Conservation (phyloP, 805 yeast species). For the Brettanomyces bruxellensis region DNA sequence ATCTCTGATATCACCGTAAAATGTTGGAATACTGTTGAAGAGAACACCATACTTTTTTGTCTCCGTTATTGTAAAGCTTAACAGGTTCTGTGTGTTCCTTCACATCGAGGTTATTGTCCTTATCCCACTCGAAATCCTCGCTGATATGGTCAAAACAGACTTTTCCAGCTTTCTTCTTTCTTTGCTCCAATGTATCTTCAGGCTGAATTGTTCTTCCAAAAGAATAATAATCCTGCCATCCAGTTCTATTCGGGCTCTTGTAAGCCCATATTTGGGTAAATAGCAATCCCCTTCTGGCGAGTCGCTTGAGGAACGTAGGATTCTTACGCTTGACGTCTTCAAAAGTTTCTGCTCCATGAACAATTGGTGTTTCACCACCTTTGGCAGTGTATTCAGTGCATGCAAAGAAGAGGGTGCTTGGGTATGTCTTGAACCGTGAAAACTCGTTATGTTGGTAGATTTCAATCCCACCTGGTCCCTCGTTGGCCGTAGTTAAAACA, state of each 20-base stretch:
- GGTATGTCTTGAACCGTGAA: conserved; percentile 22
- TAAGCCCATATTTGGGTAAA: conserved; percentile 22
- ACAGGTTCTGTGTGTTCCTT: conserved; percentile 19
- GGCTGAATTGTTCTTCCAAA: conserved; percentile 22
- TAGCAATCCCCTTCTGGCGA: conserved; percentile 18
- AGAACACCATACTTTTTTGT: conserved; percentile 9
- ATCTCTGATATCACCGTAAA: conserved; percentile 4
- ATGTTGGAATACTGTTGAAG: conserved; percentile 20
- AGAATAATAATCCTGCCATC: conserved; percentile 23
- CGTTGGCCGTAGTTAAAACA: conserved; percentile 24
- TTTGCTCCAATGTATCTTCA: conserved; percentile 16
- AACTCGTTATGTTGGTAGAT: conserved; percentile 27
- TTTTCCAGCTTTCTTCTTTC: conserved; percentile 19
- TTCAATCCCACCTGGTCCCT: conserved; percentile 18
- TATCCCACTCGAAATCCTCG: conserved; percentile 20
- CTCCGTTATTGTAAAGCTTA: conserved; percentile 8
- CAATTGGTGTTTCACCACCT: conserved; percentile 17
- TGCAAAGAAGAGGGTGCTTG: conserved; percentile 19
- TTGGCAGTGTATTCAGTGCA: conserved; percentile 14
- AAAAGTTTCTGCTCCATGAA: conserved; percentile 15
- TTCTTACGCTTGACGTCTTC: conserved; percentile 8
- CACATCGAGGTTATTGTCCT: conserved; percentile 18
- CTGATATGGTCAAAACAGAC: conserved; percentile 18
- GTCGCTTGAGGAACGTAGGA: conserved; percentile 18
- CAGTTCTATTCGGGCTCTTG: conserved; percentile 8